A percentile compares a stretch with the other conserved stretches of the same genome.
Evolutionary conservation across 768 basidiomycete species (phyloP).

Genomic region (Amanita rubescens): DNA sequence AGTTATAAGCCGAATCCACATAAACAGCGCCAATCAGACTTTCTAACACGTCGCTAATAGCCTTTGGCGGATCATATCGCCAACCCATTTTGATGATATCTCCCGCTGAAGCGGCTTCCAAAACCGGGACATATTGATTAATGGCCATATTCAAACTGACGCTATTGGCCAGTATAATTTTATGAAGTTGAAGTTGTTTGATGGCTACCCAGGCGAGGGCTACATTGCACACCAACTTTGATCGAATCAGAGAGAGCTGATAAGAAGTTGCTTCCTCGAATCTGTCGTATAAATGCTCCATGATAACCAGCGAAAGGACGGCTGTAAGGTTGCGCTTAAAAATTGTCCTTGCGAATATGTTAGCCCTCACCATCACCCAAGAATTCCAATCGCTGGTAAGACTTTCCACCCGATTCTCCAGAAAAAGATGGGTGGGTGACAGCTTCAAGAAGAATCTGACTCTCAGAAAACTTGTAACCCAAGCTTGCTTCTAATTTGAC

Average conservation of each 20-base stretch:
- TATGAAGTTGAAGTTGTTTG: conserved; percentile 58
- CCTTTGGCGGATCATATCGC: conserved; percentile 84
- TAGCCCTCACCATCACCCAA: conserved; percentile 72
- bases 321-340: conserved; percentile 32
- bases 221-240: conserved; percentile 65
- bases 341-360: neutral
- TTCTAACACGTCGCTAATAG: conserved; percentile 78
- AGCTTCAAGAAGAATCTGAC: conserved; percentile 65
- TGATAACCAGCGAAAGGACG: conserved; percentile 63
- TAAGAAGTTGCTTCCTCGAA: conserved; percentile 70
- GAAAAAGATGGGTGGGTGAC: conserved; percentile 82
- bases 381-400: conserved; percentile 85
- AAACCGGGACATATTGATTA: conserved; percentile 47
- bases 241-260: conserved; percentile 64
- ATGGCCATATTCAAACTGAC: conserved; percentile 62
- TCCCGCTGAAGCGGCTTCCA: conserved; percentile 45
- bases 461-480: conserved; percentile 62
- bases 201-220: conserved; percentile 68
- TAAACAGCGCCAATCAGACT: conserved; percentile 79
- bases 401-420: conserved; percentile 37
- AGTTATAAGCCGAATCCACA: conserved; percentile 70
- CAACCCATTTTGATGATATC: conserved; percentile 66
- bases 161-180: conserved; percentile 61
- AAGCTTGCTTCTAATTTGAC: conserved; percentile 49
- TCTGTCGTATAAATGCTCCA: conserved; percentile 61